Percentiles rank a stretch among this genome's conserved stretches.
Conservation (phyloP, 139 green algal genomes). For the Closterium sp. region DNA sequence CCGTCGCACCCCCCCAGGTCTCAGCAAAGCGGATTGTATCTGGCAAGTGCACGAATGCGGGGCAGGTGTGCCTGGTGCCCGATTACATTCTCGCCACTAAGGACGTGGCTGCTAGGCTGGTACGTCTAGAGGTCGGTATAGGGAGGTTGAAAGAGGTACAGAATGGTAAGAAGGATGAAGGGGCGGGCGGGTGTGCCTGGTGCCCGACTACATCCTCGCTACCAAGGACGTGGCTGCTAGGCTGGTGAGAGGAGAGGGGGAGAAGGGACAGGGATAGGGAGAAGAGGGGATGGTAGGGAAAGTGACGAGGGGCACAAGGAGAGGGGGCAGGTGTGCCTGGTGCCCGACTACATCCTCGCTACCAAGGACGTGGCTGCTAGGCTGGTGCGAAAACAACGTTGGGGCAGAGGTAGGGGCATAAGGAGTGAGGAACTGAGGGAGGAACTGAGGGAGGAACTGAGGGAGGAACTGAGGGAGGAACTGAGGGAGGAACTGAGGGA, state of each 20-base stretch:
- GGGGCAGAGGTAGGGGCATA: too few relatives aligned
- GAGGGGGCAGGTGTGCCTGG: background rate
- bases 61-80: constrained; percentile 51
- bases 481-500: too few relatives aligned
- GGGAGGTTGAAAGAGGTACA: too few relatives aligned
- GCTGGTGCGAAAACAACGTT: constrained; percentile 27
- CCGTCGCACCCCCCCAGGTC: background rate
- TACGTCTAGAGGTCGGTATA: background rate
- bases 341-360: constrained; percentile 55
- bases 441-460: too few relatives aligned
- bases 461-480: too few relatives aligned
- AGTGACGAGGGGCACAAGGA: background rate
- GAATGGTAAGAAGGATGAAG: too few relatives aligned
- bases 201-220: constrained; percentile 54
- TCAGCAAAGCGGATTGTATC: constrained; percentile 15
- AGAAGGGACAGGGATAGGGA: background rate
- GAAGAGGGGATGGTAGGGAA: background rate
- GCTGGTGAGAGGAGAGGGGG: background rate
- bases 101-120: constrained; percentile 24
- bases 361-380: constrained; percentile 15
- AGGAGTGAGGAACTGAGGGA: too few relatives aligned
- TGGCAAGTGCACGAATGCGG: constrained; percentile 47
- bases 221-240: constrained; percentile 20
- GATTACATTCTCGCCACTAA: constrained; percentile 55
- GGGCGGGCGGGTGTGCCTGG: constrained; percentile 46